Base-by-base conservation (phyloP, 202 grass and related monocot genomes). In the Dendrocalamus latiflorus region DNA sequence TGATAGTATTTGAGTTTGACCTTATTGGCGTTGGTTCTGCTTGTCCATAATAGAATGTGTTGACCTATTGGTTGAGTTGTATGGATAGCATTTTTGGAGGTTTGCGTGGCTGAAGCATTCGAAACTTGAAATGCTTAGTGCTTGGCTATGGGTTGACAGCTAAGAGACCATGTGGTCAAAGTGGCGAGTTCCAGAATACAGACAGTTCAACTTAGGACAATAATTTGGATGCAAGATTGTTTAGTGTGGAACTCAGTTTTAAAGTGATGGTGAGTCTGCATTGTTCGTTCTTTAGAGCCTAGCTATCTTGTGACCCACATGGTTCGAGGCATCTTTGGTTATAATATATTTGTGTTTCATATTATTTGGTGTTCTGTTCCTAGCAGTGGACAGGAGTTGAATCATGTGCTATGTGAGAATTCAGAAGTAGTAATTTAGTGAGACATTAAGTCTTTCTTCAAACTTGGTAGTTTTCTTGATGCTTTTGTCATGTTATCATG, bases 301-400 rank as follows among this genome's bases (percentile, higher is more conserved):
- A 41, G 22, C 16, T 72, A 48, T 64, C 36, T 72, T 73, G 65
- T 65, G 39, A 49, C n/a, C 38, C 51, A 43, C 50, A 41, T 83
- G 58, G 48, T 57, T 83, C 21, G 12, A 68, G 74, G 16, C 22
- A 37, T 83, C 44, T 65, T 83, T 58, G 62, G 20, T 62, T 76
- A 61, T 70, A 59, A 59, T 30, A n/a, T n/a, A n/a, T n/a, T n/a
- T n/a, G n/a, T n/a, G n/a, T n/a, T n/a, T n/a, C n/a, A n/a, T n/a
- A n/a, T n/a, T n/a, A n/a, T n/a, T n/a, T n/a, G n/a, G n/a, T n/a
- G n/a, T n/a, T n/a, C n/a, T n/a, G n/a, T n/a, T n/a, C n/a, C n/a
- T n/a, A n/a, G n/a, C n/a, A n/a, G n/a, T n/a, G n/a, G n/a, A n/a
- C n/a, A n/a, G n/a, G n/a, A n/a, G n/a, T n/a, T n/a, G n/a, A n/a